Evolutionary conservation across 1,139 yeast species (phyloP), one percentile per base, ranked within the genome.

Genomic region (Saccharomyces pastorianus): DNA sequence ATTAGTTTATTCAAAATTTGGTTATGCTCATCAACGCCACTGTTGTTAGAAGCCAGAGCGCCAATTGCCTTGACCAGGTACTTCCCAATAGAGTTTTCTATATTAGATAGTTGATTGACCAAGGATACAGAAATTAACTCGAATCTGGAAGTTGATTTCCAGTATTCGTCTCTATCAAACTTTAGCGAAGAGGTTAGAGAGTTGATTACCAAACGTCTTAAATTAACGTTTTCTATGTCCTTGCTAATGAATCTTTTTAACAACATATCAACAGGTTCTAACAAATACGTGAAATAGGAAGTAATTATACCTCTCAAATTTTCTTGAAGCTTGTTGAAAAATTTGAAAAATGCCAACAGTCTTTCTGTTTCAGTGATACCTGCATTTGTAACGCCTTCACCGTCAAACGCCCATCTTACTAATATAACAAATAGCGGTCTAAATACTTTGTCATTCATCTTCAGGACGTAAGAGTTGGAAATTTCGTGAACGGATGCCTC

Each of bases 381-480:
- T 2, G 68, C 63, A 58, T 75, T 72, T 13, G 71, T 72, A 7
- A 81, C 79, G 49, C 88, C 89, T 68, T 86, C 93, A 53, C 90
- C 96, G 58, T 82, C 84, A 61, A 88, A 80, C 2, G 97, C 95
- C 99, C 99, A 93, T 69, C 93, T 82, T n/a, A 86, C 90, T 65
- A 89, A 76, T 44, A 84, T 77, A 6, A 93, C 91, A 73, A 95
- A 91, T 64, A 89, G 73, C 27, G 99, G 99, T 67, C 98, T 82
- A 79, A 93, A 95, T 13, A 84, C 81, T 74, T 89, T 89, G 70
- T 93, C 99, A 67, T 93, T 93, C 71, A 95, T 79, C 70, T 93
- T 91, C 85, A 93, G 79, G 27, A 93, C 95, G 62, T 83, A 84
- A 34, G 76, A 76, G 60, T 91, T 81, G 47, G 89, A 93, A 69